Evolutionary conservation across 2,329 filamentous ascomycete species (phyloP).

Genomic region (Penicillium aurantiogriseum): DNA sequence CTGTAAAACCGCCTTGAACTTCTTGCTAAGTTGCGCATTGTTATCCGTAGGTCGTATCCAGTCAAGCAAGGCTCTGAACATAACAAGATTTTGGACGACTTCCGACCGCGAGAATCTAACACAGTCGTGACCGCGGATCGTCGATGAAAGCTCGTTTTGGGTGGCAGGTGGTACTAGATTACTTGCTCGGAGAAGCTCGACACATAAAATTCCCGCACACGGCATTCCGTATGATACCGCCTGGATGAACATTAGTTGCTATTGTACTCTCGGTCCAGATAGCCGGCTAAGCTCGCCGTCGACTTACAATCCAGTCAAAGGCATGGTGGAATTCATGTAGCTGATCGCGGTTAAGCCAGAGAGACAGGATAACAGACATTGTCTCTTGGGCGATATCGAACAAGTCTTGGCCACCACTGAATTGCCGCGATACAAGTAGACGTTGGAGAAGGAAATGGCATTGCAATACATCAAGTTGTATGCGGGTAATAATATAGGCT

Average conservation of each 20-base stretch:
- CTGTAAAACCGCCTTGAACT: neutral
- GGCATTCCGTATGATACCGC: neutral
- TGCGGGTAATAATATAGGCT: neutral
- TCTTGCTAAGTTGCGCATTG: neutral
- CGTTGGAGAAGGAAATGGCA: neutral
- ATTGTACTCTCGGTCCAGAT: neutral
- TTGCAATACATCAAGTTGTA: constrained; percentile 2
- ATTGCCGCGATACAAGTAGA: neutral
- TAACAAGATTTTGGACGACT: neutral
- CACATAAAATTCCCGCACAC: neutral
- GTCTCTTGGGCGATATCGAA: neutral
- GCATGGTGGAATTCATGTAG: neutral
- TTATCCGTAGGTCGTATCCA: neutral
- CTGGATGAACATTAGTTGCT: neutral
- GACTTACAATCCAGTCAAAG: neutral
- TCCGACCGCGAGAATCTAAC: neutral
- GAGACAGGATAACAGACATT: neutral
- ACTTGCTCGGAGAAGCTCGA: neutral
- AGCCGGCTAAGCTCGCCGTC: neutral
- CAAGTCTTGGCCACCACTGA: neutral
- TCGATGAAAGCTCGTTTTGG: neutral
- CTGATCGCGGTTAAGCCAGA: neutral
- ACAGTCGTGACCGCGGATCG: neutral
- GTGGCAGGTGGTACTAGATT: neutral
- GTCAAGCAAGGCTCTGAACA: neutral